Conservation (phyloP, 2,329 filamentous ascomycete species). For the Monosporascus ibericus region DNA sequence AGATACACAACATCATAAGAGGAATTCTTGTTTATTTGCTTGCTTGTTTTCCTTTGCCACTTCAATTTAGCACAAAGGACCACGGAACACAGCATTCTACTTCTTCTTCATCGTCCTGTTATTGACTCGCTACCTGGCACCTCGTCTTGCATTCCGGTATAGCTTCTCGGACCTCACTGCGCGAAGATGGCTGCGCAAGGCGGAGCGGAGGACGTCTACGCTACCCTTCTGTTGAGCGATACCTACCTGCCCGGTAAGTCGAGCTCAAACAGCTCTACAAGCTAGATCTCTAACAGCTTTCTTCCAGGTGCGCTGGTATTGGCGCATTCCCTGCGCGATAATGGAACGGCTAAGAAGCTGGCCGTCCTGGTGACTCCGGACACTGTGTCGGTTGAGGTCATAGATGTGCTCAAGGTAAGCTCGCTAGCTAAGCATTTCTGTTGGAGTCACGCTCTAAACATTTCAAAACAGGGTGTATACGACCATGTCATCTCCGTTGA, state of each 20-base stretch:
- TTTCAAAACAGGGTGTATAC: constrained; percentile 61
- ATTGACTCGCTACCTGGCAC: neutral
- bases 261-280: constrained; percentile 6
- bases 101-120: neutral
- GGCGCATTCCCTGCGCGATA: constrained; percentile 90
- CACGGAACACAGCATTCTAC: neutral
- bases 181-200: constrained; percentile 21
- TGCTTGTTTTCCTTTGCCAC: too few relatives aligned
- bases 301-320: constrained; percentile 78
- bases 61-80: too few relatives aligned
- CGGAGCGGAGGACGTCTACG: constrained; percentile 45
- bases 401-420: constrained; percentile 70
- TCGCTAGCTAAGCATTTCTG: constrained; percentile 1
- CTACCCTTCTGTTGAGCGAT: constrained; percentile 79
- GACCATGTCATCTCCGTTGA: constrained; percentile 84
- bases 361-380: constrained; percentile 79
- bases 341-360: constrained; percentile 77
- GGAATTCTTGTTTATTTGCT: too few relatives aligned
- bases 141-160: too few relatives aligned
- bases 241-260: constrained; percentile 79
- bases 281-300: constrained; percentile 10
- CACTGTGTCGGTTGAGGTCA: constrained; percentile 65
- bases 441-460: constrained; percentile 1
- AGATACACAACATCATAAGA: too few relatives aligned
- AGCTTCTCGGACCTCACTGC: constrained; percentile 5